These are phyloP conservation scores for Bolboschoenus planiculmis DNA, from an alignment of 176 grass and related monocot species.

Conservation along the genomic window DNA sequence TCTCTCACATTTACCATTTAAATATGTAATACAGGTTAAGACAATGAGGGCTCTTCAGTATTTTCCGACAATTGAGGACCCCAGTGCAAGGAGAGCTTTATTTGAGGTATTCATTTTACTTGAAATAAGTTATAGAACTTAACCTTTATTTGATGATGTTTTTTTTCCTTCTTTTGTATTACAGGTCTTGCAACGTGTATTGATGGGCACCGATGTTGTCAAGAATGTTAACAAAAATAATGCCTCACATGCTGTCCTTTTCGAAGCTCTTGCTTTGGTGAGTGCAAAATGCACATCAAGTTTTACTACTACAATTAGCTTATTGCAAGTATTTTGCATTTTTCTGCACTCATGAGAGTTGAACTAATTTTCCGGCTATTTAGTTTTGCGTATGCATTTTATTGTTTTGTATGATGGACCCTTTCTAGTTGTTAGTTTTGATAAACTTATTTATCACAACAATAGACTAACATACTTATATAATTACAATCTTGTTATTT, in stretches of 20 bases:
- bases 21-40: constrained; percentile 59
- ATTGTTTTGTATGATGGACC: background rate
- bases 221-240: constrained; percentile 99
- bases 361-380: background rate
- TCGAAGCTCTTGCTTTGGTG: constrained; percentile 97
- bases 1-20: constrained; percentile 9
- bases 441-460: constrained; percentile 1
- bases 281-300: constrained; percentile 21
- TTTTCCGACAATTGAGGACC: constrained; percentile 91
- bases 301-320: background rate
- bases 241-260: constrained; percentile 97
- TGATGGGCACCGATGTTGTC: constrained; percentile 99
- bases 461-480: background rate
- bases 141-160: background rate
- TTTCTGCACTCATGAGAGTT: background rate
- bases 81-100: constrained; percentile 77
- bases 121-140: constrained; percentile 1
- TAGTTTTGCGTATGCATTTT: background rate
- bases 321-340: background rate
- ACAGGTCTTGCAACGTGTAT: constrained; percentile 93
- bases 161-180: constrained; percentile 21
- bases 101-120: constrained; percentile 59
- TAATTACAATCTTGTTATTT: background rate
- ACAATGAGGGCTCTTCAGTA: constrained; percentile 99
- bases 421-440: background rate